Base-by-base conservation (phyloP, 257 asterid species). In the Scutellaria baicalensis region DNA sequence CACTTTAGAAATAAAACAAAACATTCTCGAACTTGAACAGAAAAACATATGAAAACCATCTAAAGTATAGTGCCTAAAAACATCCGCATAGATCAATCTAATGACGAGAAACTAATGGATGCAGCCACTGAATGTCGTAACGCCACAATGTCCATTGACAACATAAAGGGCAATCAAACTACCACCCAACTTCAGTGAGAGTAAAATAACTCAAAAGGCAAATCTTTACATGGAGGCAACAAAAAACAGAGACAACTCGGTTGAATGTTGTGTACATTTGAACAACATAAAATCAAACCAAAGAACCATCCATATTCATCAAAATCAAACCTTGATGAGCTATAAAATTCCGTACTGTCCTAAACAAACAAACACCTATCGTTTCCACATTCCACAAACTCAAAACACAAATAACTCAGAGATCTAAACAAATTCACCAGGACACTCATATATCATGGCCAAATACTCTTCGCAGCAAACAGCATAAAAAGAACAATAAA, bases 401-500 rank as follows among this genome's bases (percentile, higher is more conserved):
- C 39, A 20, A 69, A 54, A 9, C 63, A 6, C 42, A 44, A 49
- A 20, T 49, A 63, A 62, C 35, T 12, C 9, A 50, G 33, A 40
- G 69, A 77, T 61, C 66, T 57, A n/a, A 52, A 59, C n/a, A 47
- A 31, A 73, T 39, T 68, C 59, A 6, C 39, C n/a, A 31, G 17
- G 13, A 33, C 51, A 40, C 56, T 21, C 50, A n/a, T n/a, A 48
- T 9, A 40, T 38, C 47, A 27, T 1, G 47, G 70, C 6, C 5
- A 17, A 56, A 9, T 47, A 48, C 8, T 56, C 18, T 9, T 14
- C 20, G 35, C 59, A 16, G 60, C 2, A 13, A 49, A 12, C 47
- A 50, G 48, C 39, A 55, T 39, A n/a, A n/a, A n/a, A n/a, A n/a
- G n/a, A n/a, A n/a, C n/a, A n/a, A n/a, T n/a, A n/a, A n/a, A n/a